A percentile compares a stretch with the other conserved stretches of the same genome.
Evolutionary conservation across 2,329 filamentous ascomycete species (phyloP).

Genomic region (Trichoderma atroviride): DNA sequence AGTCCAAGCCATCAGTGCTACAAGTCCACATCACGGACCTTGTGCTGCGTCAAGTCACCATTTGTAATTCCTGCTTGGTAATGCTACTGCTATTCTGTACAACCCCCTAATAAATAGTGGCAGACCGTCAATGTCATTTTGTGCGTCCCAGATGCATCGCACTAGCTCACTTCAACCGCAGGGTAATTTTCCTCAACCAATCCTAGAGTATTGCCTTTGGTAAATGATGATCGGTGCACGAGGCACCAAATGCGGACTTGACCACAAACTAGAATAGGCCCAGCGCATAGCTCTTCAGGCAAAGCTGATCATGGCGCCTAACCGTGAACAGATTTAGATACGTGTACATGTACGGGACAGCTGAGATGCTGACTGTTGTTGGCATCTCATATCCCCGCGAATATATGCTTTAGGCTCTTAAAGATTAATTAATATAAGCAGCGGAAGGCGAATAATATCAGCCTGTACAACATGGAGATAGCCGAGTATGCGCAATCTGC

Average conservation of each 20-base stretch:
- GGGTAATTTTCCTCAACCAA: not conserved
- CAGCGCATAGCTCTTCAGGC: not conserved
- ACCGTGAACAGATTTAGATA: not conserved
- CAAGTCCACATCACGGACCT: not conserved
- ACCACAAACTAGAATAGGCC: not conserved
- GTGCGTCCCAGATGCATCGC: not conserved
- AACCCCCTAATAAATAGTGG: not conserved
- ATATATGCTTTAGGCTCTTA: not conserved
- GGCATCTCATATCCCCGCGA: not conserved
- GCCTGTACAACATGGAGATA: not conserved
- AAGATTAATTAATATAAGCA: not conserved
- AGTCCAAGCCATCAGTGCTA: not conserved
- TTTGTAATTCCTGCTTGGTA: not conserved
- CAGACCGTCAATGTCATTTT: not conserved
- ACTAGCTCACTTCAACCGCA: not conserved
- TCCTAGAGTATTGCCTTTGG: not conserved
- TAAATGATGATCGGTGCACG: conserved; percentile 12
- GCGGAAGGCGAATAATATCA: not conserved
- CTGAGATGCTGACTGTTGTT: not conserved
- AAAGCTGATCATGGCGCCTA: too few species aligned
- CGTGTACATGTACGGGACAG: too few species aligned
- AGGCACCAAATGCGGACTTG: not conserved
- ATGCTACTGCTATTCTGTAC: not conserved
- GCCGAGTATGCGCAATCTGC: not conserved
- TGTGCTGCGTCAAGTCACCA: not conserved